Percentiles rank a stretch among this genome's conserved stretches.
phyloP scores from a whole-genome alignment of 2,329 filamentous ascomycete genomes.

The Plectosphaerella sp. region DNA sequence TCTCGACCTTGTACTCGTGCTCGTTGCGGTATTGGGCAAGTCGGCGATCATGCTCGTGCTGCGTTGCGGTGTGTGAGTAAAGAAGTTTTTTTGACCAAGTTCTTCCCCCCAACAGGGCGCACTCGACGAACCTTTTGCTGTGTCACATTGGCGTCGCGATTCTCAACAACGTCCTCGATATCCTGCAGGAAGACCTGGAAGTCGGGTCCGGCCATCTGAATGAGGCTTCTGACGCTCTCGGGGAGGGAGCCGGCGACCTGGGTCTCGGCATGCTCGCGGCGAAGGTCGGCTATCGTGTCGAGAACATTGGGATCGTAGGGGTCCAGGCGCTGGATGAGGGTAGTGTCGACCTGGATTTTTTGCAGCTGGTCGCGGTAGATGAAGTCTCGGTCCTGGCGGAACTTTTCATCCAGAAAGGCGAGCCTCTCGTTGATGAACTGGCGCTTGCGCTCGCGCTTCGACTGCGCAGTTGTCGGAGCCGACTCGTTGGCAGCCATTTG shows the following conservation, averaged over 20 bases:
- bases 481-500: slow-evolving; percentile 36
- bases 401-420: slow-evolving; percentile 68
- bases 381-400: slow-evolving; percentile 74
- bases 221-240: slow-evolving; percentile 47
- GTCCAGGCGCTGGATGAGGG: slow-evolving; percentile 78
- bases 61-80: neutral
- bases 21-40: slow-evolving; percentile 55
- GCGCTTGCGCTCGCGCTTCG: slow-evolving; percentile 87
- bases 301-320: slow-evolving; percentile 71
- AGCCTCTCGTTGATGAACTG: slow-evolving; percentile 78
- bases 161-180: slow-evolving; percentile 83
- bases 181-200: slow-evolving; percentile 83
- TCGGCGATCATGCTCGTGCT: slow-evolving; percentile 63
- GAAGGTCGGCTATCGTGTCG: slow-evolving; percentile 64
- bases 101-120: too few species aligned
- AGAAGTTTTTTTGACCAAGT: too few species aligned
- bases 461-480: slow-evolving; percentile 39
- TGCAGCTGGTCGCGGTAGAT: slow-evolving; percentile 87
- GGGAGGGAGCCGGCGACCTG: slow-evolving; percentile 31
- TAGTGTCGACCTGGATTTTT: slow-evolving; percentile 88
- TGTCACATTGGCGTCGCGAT: slow-evolving; percentile 78
- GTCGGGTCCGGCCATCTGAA: slow-evolving; percentile 75
- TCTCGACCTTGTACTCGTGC: slow-evolving; percentile 57
- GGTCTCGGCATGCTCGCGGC: slow-evolving; percentile 48
- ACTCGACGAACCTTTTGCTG: slow-evolving; percentile 66